phyloP scores from a whole-genome alignment of 2,329 filamentous ascomycete genomes.

The Pseudophaeomoniella oleicola region DNA sequence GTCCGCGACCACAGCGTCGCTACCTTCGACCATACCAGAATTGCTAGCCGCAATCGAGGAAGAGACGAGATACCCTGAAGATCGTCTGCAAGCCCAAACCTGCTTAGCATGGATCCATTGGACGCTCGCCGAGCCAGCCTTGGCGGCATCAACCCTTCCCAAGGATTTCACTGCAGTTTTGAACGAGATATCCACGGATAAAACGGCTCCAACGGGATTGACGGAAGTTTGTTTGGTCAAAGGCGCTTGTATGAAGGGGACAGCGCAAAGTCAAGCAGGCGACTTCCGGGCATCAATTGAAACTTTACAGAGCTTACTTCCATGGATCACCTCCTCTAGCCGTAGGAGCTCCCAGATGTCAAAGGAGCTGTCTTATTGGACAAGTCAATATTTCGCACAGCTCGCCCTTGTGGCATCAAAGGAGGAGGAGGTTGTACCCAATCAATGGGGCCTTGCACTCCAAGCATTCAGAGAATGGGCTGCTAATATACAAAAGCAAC shows the following conservation, averaged over 20 bases:
- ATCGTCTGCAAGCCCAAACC: conserved; percentile 61
- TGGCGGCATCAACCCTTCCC: conserved; percentile 49
- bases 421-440: conserved; percentile 18
- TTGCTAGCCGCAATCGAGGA: conserved; percentile 40
- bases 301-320: conserved; percentile 51
- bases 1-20: conserved; percentile 17
- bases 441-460: conserved; percentile 20
- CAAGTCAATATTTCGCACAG: conserved; percentile 62
- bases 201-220: conserved; percentile 48
- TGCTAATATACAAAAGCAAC: conserved; percentile 1
- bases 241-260: conserved; percentile 62
- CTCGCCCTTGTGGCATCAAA: conserved; percentile 53
- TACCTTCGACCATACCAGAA: conserved; percentile 24
- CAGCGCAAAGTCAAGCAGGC: conserved; percentile 12
- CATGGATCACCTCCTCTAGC: conserved; percentile 39
- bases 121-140: conserved; percentile 53
- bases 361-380: conserved; percentile 61
- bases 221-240: conserved; percentile 71
- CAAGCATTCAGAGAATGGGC: conserved; percentile 34
- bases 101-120: conserved; percentile 79
- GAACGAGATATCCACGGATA: conserved; percentile 36
- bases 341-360: conserved; percentile 35
- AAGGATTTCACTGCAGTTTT: conserved; percentile 44
- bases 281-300: conserved; percentile 42
- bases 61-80: conserved; percentile 38